Conservation (phyloP, 1,139 yeast species). For the Yamadazyma membranifaciens region DNA sequence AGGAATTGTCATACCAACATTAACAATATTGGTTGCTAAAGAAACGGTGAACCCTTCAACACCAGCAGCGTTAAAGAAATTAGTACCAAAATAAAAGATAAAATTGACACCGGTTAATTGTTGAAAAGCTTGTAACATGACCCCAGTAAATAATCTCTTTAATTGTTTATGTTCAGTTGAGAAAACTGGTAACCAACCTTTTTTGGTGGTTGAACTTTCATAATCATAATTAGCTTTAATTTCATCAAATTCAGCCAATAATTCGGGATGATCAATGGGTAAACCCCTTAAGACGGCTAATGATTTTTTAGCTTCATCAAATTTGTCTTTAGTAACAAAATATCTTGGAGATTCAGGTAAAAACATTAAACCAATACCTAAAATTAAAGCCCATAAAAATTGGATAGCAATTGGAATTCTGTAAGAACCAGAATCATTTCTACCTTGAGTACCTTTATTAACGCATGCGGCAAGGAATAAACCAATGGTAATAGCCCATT, state of each 20-base stretch:
- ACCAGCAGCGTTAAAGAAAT: slow-evolving; percentile 58
- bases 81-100: slow-evolving; percentile 66
- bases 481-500: slow-evolving; percentile 61
- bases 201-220: slow-evolving; percentile 28
- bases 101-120: slow-evolving; percentile 76
- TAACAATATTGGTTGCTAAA: slow-evolving; percentile 36
- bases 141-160: slow-evolving; percentile 36
- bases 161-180: slow-evolving; percentile 31
- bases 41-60: slow-evolving; percentile 36
- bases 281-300: slow-evolving; percentile 32
- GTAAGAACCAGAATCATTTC: slow-evolving; percentile 55
- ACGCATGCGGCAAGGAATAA: slow-evolving; percentile 64
- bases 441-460: slow-evolving; percentile 54
- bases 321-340: slow-evolving; percentile 50
- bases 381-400: slow-evolving; percentile 38
- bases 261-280: slow-evolving; percentile 38
- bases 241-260: slow-evolving; percentile 36
- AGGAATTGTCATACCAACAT: slow-evolving; percentile 35
- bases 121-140: slow-evolving; percentile 48
- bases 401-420: slow-evolving; percentile 62
- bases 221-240: slow-evolving; percentile 37
- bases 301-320: slow-evolving; percentile 53
- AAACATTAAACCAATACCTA: slow-evolving; percentile 53
- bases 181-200: slow-evolving; percentile 34
- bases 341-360: slow-evolving; percentile 83